Conservation (phyloP, 148 eudicot genomes). For the Rhododendron ferrugineum region DNA sequence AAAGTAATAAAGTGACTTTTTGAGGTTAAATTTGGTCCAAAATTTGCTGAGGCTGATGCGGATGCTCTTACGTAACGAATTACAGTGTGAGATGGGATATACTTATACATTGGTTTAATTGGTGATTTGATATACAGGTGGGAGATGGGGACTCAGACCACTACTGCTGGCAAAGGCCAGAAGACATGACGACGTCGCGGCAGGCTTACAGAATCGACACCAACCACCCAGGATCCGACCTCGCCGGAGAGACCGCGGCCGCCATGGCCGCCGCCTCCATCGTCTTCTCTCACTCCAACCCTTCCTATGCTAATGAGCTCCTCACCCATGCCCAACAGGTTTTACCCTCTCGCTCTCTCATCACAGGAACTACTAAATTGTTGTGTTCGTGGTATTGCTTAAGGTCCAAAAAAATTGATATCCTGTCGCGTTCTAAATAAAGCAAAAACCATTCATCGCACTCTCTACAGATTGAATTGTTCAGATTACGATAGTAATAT, state of each 20-base stretch:
- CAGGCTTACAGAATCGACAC: slow-evolving; percentile 78
- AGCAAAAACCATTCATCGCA: too few relatives aligned
- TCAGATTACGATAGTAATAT: too few relatives aligned
- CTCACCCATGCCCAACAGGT: slow-evolving; percentile 91
- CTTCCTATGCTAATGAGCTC: slow-evolving; percentile 62
- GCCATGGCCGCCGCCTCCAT: slow-evolving; percentile 93
- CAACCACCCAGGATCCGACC: slow-evolving; percentile 81
- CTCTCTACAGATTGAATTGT: too few relatives aligned
- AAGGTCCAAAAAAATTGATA: too few relatives aligned
- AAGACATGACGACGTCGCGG: slow-evolving; percentile 90
- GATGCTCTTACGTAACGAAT: too few relatives aligned
- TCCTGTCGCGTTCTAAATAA: too few relatives aligned
- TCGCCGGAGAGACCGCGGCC: slow-evolving; percentile 94
- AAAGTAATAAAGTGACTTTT: too few relatives aligned
- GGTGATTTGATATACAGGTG: slow-evolving; percentile 38
- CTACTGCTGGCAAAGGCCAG: slow-evolving; percentile 98
- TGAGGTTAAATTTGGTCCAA: too few relatives aligned
- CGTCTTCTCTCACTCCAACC: slow-evolving; percentile 61
- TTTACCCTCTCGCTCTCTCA: not conserved
- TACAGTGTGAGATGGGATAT: too few relatives aligned
- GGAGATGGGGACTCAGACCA: slow-evolving; percentile 97
- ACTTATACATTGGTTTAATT: too few relatives aligned
- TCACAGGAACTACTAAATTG: not conserved
- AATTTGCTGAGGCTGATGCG: too few relatives aligned
- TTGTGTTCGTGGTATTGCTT: not conserved